Base-by-base conservation (phyloP, 371 early-diverging fungal species). In the Mortierella sp. region DNA sequence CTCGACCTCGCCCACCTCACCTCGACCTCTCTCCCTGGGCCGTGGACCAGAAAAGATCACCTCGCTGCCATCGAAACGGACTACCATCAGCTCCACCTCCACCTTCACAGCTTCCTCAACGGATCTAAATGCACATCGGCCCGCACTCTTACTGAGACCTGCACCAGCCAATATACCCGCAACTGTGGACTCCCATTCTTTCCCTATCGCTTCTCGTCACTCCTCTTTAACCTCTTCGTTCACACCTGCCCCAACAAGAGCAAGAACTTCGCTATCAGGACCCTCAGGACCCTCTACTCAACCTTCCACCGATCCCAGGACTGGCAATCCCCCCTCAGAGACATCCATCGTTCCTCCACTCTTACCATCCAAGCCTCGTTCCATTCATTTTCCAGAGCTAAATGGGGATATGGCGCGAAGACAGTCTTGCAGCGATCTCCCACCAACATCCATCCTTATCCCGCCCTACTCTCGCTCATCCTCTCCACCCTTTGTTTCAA, bases 381-480 rank as follows among this genome's bases (percentile, higher is more conserved):
- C 64, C 19, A 60, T 60, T 21, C 39, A 34, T 41, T 43, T 71
- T 26, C 61, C 71, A 46, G 71, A 64, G 21, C 61, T 70, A 7
- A 19, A 41, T 21, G 47, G 49, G 19, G 55, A 58, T 26, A 73
- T 73, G 73, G 63, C 73, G 9, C 58, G 70, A 27, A 43, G 76
- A 61, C 76, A 74, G 45, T 69, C 76, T 16, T 74, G 76, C 28
- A 65, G 70, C 39, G 76, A 74, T 42, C 76, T 74, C 6, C 76
- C 76, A 0, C 76, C 76, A 3, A 58, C 76, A 14, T 64, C 76
- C 41, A 69, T 74, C 42, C 53, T 69, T 23, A 69, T 69, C 51
- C 76, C 76, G n/a, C 76, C 76, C 2, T 74, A 65, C 26, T 61
- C 76, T 16, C 76, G 65, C 26, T 50, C 76, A 0, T 64, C 66